Base-by-base conservation (phyloP, 2,329 filamentous ascomycete genomes). In the Alternaria incomplexa region DNA sequence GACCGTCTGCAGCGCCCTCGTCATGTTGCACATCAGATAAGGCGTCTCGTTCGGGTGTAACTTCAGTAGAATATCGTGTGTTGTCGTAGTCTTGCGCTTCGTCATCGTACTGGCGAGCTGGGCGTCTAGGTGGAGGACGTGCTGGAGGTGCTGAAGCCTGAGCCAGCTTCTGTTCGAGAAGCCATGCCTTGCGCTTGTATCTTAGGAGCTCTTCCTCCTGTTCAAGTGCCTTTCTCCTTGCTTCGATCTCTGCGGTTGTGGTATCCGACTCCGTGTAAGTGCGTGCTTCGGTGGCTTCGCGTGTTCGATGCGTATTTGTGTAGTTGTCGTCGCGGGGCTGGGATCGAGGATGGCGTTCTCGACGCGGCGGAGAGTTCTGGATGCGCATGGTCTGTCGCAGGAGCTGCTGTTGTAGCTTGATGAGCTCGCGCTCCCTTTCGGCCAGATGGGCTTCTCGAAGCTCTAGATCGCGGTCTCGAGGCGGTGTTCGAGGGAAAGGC, bases 131-230 rank as follows among this genome's bases (percentile, higher is more conserved):
- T 20, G 28, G 45, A 30, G 50, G 20, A 52, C 22, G 50, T 43
- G 40, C 36, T 25, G 50, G 23, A 55, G 17, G 50, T 43, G 40
- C 58, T 3, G 32, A 52, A 15, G 36, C 56, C 48, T 53, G 40
- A 20, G 64, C 58, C 9, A 64, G 58, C 25, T 66, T 58, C 17
- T 61, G 55, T 23, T 64, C 61, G 10, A 64, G 58, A 13, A 58
- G 40, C 44, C 56, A 61, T 8, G 32, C 58, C 26, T 58, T 66
- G 22, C 61, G 61, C 43, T 64, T 70, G 52, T 61, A 65, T 6
- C 52, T 47, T 8, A 63, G 46, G 4, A 66, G 45, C 57, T 63
- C 63, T 50, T 63, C 62, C 25, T 51, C 47, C n/a, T 58, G 59
- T 26, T 55, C 47, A 9, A 62, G 48, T n/a, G 65, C 60, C 10